Evolutionary conservation across 2,329 filamentous ascomycete genomes (phyloP), one percentile per base, ranked within the genome.

Genomic region (Colletotrichum sp.): DNA sequence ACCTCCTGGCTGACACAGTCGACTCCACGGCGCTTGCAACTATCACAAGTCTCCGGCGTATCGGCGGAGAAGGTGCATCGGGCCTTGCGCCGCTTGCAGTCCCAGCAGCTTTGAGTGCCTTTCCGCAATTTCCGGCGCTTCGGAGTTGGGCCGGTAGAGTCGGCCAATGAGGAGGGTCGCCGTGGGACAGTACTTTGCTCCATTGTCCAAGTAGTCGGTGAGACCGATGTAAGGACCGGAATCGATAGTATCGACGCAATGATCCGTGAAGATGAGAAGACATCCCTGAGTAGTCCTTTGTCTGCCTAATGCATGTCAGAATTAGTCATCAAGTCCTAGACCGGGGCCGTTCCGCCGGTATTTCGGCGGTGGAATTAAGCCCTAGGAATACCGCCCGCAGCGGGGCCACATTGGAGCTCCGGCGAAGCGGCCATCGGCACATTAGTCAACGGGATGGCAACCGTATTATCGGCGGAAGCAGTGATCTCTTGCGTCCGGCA

Each of bases 1-100:
- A 26, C 16, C 21, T 73, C 73, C 75, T 91, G 90, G 71, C 87
- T 85, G 61, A 90, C 79, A 71, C 89, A 90, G 34, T 78, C 78
- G 0, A 83, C 82, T 1, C 85, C 83, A 1, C 90, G 86, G 9
- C 86, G 81, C 28, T 83, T 81, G 76, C 90, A 92, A 4, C 65
- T 63, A n/a, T 69, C 74, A 16, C 74, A 76, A 9, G 63, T 15
- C 3, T 60, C 9, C 18, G 63, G 34, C 1, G 43, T 70, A n/a
- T 34, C 4, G 28, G 66, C 10, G 13, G 71, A 59, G 32, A 66
- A 74, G 10, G 67, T 71, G 15, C 74, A 76, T 6, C 71, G 65
- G 7, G 61, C 55, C 36, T 76, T 76, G 18, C 74, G 74, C 16
- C 74, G 65, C 66, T 74, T 76, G 32, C 74, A 76, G n/a, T 76